Base-by-base conservation (phyloP, 1,139 yeast species). In the Suhomyces coccinellae region DNA sequence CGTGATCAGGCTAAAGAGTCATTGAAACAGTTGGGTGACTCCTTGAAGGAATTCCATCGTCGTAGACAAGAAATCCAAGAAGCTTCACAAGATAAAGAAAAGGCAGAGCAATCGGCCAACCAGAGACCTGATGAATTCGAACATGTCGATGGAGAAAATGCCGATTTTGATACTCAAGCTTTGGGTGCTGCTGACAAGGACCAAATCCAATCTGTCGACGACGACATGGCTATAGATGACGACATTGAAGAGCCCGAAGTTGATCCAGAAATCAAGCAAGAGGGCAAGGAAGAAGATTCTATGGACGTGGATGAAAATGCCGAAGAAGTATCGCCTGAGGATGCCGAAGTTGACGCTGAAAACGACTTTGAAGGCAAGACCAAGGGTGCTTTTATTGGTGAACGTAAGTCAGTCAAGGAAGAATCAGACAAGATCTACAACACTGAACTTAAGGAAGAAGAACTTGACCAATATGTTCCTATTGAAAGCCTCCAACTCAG, bases 101-200 rank as follows among this genome's bases (percentile, higher is more conserved):
- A 76, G 36, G 52, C 56, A 2, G 80, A 82, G 35, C 68, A 73
- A 35, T 67, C 75, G 35, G 81, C 83, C 13, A 83, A 79, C 50
- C 83, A 80, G 53, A 77, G 82, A 41, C 90, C 95, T 0, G 96
- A 90, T 58, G 97, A 90, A 56, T 88, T 91, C 63, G 95, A 91
- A 63, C 98, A 93, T 61, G 77, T 89, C 45, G 93, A 88, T 38
- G 97, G 95, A 36, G 90, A 86, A 39, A 83, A 83, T 53, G 79
- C 89, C 7, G 82, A 85, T 36, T 63, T 62, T 41, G 93, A 87
- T 46, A 87, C 96, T 0, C 98, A 95, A 65, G 99, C 98, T 0
- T 69, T 93, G 46, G 99, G 98, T 20, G 83, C 95, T 37, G 96
- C 97, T 6, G 80, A 83, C 46, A 80, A 83, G 55, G 97, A 90